phyloP scores from a whole-genome alignment of 2,329 filamentous ascomycete species.

The Nemania bipapillata region DNA sequence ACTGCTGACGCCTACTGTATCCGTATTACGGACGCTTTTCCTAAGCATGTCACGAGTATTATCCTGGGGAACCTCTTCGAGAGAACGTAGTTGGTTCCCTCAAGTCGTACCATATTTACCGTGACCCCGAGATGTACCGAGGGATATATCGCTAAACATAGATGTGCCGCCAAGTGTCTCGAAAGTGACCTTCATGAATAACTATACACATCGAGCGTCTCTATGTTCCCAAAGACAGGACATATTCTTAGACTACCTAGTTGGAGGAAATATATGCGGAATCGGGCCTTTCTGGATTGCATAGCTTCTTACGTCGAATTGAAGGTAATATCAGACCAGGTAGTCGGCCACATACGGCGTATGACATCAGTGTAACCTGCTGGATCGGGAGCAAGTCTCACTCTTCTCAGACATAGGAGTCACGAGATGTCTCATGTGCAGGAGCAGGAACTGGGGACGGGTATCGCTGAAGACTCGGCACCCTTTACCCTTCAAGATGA shows the following conservation, averaged over 20 bases:
- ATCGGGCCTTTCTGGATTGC: neutral
- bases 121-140: neutral
- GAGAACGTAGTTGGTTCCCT: neutral
- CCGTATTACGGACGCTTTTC: neutral
- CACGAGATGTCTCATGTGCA: slow-evolving; percentile 2
- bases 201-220: neutral
- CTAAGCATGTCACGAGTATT: neutral
- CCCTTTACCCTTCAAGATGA: slow-evolving; percentile 45
- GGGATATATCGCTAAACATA: neutral
- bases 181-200: neutral
- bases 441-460: slow-evolving; percentile 19
- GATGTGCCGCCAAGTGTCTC: neutral
- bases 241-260: neutral
- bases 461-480: slow-evolving; percentile 15
- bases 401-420: neutral
- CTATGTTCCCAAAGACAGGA: neutral
- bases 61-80: neutral
- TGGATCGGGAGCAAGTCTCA: neutral
- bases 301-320: neutral
- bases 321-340: neutral
- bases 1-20: neutral
- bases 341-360: neutral
- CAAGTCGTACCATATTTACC: neutral
- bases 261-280: too few species aligned
- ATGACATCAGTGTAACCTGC: neutral